Percentiles rank a stretch among this genome's conserved stretches.
Evolutionary conservation across 768 basidiomycete species (phyloP).

Genomic region (Mycena maculata): DNA sequence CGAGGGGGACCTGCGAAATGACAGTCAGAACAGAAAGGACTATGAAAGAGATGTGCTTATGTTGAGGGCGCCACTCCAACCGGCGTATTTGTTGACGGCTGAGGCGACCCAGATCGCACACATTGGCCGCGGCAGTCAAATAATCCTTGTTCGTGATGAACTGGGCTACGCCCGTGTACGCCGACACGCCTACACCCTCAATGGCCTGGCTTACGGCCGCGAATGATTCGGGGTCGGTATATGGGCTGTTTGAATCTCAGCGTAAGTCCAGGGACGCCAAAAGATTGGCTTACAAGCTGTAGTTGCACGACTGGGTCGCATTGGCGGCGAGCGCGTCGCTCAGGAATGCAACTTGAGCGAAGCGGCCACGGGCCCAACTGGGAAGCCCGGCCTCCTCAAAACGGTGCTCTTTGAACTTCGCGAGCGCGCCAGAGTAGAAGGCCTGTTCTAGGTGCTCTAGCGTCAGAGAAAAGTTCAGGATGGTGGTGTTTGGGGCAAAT

Average conservation of each 20-base stretch:
- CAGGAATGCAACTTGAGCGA: slow-evolving; percentile 58
- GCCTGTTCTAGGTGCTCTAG: slow-evolving; percentile 59
- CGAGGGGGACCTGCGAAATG: slow-evolving; percentile 46
- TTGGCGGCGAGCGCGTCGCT: slow-evolving; percentile 53
- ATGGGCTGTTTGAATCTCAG: slow-evolving; percentile 50
- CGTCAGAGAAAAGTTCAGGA: slow-evolving; percentile 58
- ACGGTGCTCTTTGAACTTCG: slow-evolving; percentile 51
- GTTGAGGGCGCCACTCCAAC: slow-evolving; percentile 67
- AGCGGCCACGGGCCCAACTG: slow-evolving; percentile 58
- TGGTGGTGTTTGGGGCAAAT: slow-evolving; percentile 31
- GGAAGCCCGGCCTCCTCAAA: slow-evolving; percentile 60
- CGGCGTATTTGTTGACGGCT: slow-evolving; percentile 53
- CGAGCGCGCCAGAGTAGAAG: slow-evolving; percentile 56
- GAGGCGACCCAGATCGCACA: slow-evolving; percentile 65
- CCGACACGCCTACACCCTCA: slow-evolving; percentile 64
- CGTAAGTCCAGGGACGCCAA: not conserved
- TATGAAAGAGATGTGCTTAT: slow-evolving; percentile 37
- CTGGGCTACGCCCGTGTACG: slow-evolving; percentile 67
- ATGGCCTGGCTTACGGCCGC: slow-evolving; percentile 62
- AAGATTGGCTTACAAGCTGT: slow-evolving; percentile 59
- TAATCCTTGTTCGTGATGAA: slow-evolving; percentile 58
- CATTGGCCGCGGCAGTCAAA: slow-evolving; percentile 65
- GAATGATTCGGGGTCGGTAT: slow-evolving; percentile 62
- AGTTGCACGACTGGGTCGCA: slow-evolving; percentile 67
- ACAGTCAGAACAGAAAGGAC: slow-evolving; percentile 34